These are phyloP conservation scores for Coemansia sp. DNA, from an alignment of 192 early-diverging fungal species.

Conservation along the genomic window DNA sequence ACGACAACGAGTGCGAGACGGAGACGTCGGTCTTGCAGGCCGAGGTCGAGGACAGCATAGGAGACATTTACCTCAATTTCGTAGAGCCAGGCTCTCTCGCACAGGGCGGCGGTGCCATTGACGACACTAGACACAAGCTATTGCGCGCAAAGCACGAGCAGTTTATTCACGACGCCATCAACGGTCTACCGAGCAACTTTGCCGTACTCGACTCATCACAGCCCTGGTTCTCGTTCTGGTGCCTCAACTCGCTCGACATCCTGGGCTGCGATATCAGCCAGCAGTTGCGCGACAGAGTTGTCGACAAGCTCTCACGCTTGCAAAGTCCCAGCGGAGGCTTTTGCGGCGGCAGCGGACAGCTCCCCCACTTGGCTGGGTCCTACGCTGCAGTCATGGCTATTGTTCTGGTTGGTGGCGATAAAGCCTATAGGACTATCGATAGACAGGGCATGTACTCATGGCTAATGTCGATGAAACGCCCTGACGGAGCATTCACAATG, in stretches of 20 bases:
- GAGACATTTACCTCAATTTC: slow-evolving; percentile 20
- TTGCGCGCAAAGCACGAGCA: slow-evolving; percentile 60
- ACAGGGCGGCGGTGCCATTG: slow-evolving; percentile 31
- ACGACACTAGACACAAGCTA: slow-evolving; percentile 49
- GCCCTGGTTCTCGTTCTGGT: slow-evolving; percentile 95
- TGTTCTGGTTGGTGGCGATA: slow-evolving; percentile 70
- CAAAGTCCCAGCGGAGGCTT: slow-evolving; percentile 81
- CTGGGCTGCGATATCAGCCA: slow-evolving; percentile 62
- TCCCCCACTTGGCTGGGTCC: slow-evolving; percentile 86
- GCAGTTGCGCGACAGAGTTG: slow-evolving; percentile 50
- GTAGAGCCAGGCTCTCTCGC: slow-evolving; percentile 24
- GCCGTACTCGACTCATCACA: slow-evolving; percentile 79
- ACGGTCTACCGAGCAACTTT: slow-evolving; percentile 59
- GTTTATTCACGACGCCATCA: slow-evolving; percentile 60
- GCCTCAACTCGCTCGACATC: slow-evolving; percentile 80
- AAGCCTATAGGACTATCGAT: slow-evolving; percentile 61
- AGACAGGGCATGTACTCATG: slow-evolving; percentile 70
- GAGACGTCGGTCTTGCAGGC: slow-evolving; percentile 44
- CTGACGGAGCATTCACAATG: slow-evolving; percentile 90
- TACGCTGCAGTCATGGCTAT: slow-evolving; percentile 87
- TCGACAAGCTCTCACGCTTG: slow-evolving; percentile 62
- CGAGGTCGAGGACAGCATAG: slow-evolving; percentile 52
- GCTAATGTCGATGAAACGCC: slow-evolving; percentile 79
- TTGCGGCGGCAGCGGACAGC: slow-evolving; percentile 78
- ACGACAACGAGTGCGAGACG: slow-evolving; percentile 50